Evolutionary conservation across 345 rosid species (phyloP), one percentile per base, ranked within the genome.

Genomic region (Populus alba): DNA sequence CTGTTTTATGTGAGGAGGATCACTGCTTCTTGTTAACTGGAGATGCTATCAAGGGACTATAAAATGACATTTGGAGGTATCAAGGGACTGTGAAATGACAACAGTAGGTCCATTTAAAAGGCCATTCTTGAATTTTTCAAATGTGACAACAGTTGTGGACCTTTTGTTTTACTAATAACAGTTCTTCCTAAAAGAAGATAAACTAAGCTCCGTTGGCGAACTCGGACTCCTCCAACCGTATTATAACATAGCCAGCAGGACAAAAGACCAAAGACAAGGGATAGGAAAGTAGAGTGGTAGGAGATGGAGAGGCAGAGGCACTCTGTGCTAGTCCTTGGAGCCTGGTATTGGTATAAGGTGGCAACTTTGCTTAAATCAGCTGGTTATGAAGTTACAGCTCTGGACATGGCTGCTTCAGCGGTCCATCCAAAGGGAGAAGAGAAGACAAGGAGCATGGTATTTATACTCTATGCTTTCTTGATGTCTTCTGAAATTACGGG

Each of bases 341-440:
- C 43, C 27, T 72, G 86, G 86, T 67, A 84, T 75, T 87, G 87
- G 87, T 87, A 79, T 25, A 77, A 83, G 79, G 82, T 87, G 25
- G 65, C 70, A 33, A 49, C 81, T 53, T 31, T 38, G 25, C 78
- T 87, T 15, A 13, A 77, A 71, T 27, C 73, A 8, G 80, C 85
- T 1, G 82, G 85, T 41, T 76, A 81, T 68, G 45, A 45, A 53
- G 82, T 87, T n/a, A 77, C 83, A 15, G 66, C 77, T 18, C 61
- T 85, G 27, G 89, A 87, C 69, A 29, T 83, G 81, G 82, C 80
- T 47, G 87, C 81, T 17, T 77, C 77, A 2, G 85, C 84, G 0
- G 70, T 79, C 17, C 71, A 86, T 51, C 87, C 86, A 0, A 80
- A 66, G 5, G 13, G 12, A 57, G 62, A 22, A 22, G 12, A 57